phyloP scores from a whole-genome alignment of 352 stramenopile genomes.

The Poterioochromonas sp. region DNA sequence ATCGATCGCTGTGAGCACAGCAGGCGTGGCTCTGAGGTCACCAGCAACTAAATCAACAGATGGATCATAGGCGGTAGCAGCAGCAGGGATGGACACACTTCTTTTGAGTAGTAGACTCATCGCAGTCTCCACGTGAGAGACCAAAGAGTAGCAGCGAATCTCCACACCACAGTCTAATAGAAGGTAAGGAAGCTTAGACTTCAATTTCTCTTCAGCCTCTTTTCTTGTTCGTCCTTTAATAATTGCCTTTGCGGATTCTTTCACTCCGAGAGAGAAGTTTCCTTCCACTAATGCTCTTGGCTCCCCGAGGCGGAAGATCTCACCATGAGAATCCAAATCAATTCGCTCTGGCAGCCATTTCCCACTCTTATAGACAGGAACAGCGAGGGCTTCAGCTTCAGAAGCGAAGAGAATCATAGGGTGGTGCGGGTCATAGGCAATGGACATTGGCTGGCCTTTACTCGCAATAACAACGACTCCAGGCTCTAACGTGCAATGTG shows the following conservation, averaged over 20 bases:
- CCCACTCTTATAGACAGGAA: constrained; percentile 17
- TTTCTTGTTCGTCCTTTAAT: not conserved
- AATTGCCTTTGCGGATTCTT: not conserved
- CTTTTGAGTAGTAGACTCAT: not conserved
- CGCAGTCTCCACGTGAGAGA: constrained; percentile 14
- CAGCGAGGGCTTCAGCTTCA: constrained; percentile 34
- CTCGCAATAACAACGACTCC: constrained; percentile 38
- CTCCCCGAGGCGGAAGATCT: constrained; percentile 34
- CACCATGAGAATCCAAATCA: constrained; percentile 35
- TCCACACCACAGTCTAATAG: constrained; percentile 28
- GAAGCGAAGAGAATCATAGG: constrained; percentile 36
- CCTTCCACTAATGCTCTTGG: constrained; percentile 11
- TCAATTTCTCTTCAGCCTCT: not conserved
- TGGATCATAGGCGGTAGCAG: constrained; percentile 25
- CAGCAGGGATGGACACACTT: constrained; percentile 15
- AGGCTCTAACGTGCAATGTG: constrained; percentile 38
- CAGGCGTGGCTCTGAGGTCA: constrained; percentile 35
- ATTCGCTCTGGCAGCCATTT: not conserved
- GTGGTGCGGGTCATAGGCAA: constrained; percentile 23
- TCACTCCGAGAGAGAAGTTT: too few relatives aligned
- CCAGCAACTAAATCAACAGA: constrained; percentile 36
- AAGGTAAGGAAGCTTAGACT: not conserved
- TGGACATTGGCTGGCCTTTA: constrained; percentile 44
- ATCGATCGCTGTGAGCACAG: constrained; percentile 37
- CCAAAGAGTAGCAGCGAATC: constrained; percentile 39